Evolutionary conservation across 192 early-diverging fungal genomes (phyloP).

Genomic region (Umbelopsis vinacea): DNA sequence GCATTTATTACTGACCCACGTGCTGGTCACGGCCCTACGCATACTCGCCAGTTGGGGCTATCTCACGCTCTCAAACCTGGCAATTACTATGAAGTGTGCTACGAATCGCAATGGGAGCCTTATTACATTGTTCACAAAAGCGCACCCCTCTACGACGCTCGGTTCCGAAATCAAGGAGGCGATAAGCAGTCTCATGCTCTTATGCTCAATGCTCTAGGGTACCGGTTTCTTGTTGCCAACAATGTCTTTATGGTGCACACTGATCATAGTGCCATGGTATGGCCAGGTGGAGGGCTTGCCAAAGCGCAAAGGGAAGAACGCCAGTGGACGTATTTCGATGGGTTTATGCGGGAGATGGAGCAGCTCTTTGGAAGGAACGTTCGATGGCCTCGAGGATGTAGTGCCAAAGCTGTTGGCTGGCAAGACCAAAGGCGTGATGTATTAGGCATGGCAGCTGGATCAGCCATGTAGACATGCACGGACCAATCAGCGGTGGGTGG

Average conservation of each 20-base stretch:
- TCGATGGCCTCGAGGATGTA: conserved; percentile 58
- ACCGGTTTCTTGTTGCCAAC: conserved; percentile 46
- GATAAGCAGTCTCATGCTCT: conserved; percentile 61
- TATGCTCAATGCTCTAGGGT: conserved; percentile 51
- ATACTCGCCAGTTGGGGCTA: conserved; percentile 34
- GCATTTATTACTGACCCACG: conserved; percentile 58
- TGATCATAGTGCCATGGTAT: conserved; percentile 51
- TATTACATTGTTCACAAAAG: conserved; percentile 50
- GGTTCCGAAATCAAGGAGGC: conserved; percentile 59
- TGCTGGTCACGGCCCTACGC: conserved; percentile 58
- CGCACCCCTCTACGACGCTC: conserved; percentile 55
- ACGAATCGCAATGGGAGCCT: conserved; percentile 63
- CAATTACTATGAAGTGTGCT: conserved; percentile 54
- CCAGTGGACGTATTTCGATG: conserved; percentile 51
- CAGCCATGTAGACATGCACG: conserved; percentile 7
- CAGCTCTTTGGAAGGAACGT: conserved; percentile 44
- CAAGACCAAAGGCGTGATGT: conserved; percentile 45
- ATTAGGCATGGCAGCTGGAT: conserved; percentile 41
- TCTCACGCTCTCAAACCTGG: conserved; percentile 29
- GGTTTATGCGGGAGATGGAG: conserved; percentile 48
- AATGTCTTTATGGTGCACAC: conserved; percentile 56
- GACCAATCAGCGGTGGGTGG: conserved; percentile 9
- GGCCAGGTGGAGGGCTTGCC: conserved; percentile 51
- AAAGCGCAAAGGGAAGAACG: conserved; percentile 39
- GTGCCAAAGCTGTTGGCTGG: conserved; percentile 44